Evolutionary conservation across 257 asterid genomes (phyloP).

Genomic region (Capsicum baccatum): DNA sequence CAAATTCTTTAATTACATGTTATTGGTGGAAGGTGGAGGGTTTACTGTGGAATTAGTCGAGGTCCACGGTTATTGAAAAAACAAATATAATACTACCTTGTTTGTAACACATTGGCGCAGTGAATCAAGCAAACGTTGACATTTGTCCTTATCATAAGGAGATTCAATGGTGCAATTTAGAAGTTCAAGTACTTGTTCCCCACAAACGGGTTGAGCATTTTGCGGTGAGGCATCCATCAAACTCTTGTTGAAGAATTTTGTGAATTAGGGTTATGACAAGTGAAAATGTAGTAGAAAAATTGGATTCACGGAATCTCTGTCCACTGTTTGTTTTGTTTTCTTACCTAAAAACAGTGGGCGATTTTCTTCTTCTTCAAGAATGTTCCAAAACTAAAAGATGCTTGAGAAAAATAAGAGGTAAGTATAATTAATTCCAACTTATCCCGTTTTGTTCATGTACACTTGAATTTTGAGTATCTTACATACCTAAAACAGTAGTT

Average conservation of each 20-base stretch:
- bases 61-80: no score
- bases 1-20: no score
- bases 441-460: no score
- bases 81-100: constrained; percentile 48
- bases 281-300: neutral
- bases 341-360: neutral
- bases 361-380: constrained; percentile 25
- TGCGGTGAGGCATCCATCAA: constrained; percentile 48
- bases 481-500: no score
- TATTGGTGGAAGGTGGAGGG: no score
- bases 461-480: no score
- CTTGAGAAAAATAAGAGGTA: no score
- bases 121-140: constrained; percentile 64
- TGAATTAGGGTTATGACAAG: neutral
- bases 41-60: no score
- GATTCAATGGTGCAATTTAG: constrained; percentile 78
- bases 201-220: constrained; percentile 61
- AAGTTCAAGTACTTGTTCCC: constrained; percentile 69
- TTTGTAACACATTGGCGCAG: constrained; percentile 73
- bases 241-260: neutral
- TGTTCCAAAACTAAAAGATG: neutral
- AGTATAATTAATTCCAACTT: no score
- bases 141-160: constrained; percentile 71
- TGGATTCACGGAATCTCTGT: neutral
- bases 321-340: neutral